Evolutionary conservation across 164 flowering plant genomes (phyloP), one percentile per base, ranked within the genome.

Genomic region (Vitis amurensis): DNA sequence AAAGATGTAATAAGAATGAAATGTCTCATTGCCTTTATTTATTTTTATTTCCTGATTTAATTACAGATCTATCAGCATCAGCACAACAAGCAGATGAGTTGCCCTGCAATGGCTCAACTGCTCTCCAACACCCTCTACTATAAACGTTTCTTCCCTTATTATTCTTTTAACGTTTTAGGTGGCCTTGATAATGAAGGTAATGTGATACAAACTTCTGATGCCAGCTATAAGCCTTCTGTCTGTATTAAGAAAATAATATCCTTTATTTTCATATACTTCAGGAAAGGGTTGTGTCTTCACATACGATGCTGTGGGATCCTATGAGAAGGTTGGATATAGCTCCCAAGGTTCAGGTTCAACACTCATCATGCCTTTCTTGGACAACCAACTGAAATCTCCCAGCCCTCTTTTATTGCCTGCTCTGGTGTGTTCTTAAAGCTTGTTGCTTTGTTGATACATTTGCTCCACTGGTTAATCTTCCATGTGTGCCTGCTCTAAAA

Each of bases 261-360:
- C 44, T 37, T 37, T 37, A 0, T 3, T 23, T 23, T 1, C 27
- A 23, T 23, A 23, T 23, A 23, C 27, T 75, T 67, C 80, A 93
- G 98, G 99, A 57, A 92, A 93, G 84, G 99, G 99, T 17, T 93
- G 97, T 80, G 99, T 96, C 47, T 96, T 84, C 77, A 93, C 99
- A 17, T 96, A 96, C 73, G 99, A 96, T 82, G 99, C 99, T 50
- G 99, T 96, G 67, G 99, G 99, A 44, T 93, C 99, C 65, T 93
- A 93, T 77, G 99, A 96, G 79, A 84, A 89, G 82, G 98, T 93
- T 67, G 99, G 98, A 68, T 96, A 92, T 75, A 87, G 97, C 59
- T 67, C 97, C 66, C 99, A 96, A 71, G 99, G 99, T 65, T 92
- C 98, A 74, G 99, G 99, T 69, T 71, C 95, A 29, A 89, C 91